Percentiles rank a stretch among this genome's conserved stretches.
Evolutionary conservation across 805 yeast genomes (phyloP).

Genomic region (Saccharomyces kudriavzevii): DNA sequence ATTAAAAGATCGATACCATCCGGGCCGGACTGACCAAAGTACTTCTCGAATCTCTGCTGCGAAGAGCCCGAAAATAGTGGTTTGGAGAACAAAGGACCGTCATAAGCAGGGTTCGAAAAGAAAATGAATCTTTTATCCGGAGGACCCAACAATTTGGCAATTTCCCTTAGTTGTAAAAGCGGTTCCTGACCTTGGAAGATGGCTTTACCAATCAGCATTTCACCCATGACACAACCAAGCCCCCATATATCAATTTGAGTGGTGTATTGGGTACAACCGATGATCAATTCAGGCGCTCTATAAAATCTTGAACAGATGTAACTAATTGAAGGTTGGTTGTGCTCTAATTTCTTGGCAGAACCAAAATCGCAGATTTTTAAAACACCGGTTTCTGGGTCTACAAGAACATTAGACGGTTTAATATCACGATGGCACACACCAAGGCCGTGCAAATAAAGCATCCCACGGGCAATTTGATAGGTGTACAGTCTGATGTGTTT

Average conservation of each 20-base stretch:
- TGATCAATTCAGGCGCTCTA: conserved; percentile 83
- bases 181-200: conserved; percentile 94
- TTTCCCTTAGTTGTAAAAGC: conserved; percentile 78
- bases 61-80: conserved; percentile 51
- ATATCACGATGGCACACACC: conserved; percentile 80
- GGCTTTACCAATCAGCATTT: conserved; percentile 84
- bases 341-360: conserved; percentile 70
- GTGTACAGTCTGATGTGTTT: conserved; percentile 70
- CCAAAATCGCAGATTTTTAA: conserved; percentile 82
- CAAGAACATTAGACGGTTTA: conserved; percentile 73
- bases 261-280: conserved; percentile 81
- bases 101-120: conserved; percentile 65
- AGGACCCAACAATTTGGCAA: conserved; percentile 83
- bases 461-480: conserved; percentile 74
- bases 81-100: conserved; percentile 64
- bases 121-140: conserved; percentile 67
- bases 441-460: conserved; percentile 72
- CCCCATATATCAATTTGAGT: conserved; percentile 97
- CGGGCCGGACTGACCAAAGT: conserved; percentile 69
- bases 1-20: conserved; percentile 80
- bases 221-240: conserved; percentile 92
- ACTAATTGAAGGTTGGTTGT: conserved; percentile 80
- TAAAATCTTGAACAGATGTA: conserved; percentile 87
- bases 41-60: conserved; percentile 52
- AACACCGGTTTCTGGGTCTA: conserved; percentile 58